Evolutionary conservation across 495 filamentous ascomycete species (phyloP).

Genomic region (Penicillium ochrochloron): DNA sequence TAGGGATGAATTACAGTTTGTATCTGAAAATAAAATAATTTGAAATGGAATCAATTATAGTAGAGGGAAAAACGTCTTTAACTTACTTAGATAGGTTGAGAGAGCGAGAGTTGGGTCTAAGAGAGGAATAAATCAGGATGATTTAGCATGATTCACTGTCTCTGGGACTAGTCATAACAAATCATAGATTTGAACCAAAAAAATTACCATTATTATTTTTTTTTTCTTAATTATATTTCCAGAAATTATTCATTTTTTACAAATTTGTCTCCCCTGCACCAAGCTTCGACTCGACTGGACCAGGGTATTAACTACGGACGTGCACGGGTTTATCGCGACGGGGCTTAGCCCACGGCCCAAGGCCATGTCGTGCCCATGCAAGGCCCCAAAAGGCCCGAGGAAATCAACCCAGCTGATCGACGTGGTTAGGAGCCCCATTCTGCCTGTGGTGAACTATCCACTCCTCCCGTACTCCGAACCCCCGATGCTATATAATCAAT

Average conservation of each 20-base stretch:
- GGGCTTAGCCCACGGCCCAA: constrained; percentile 36
- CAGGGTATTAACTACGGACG: constrained; percentile 32
- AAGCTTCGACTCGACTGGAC: constrained; percentile 24
- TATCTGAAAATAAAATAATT: neutral
- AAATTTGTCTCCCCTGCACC: neutral
- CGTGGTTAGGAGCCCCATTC: constrained; percentile 33
- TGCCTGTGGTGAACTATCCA: neutral
- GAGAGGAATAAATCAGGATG: neutral
- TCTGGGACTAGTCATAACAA: neutral
- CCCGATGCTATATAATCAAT: constrained; percentile 38
- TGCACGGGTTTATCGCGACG: constrained; percentile 36
- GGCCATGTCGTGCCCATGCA: constrained; percentile 9
- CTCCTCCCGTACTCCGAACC: constrained; percentile 17
- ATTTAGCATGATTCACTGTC: neutral
- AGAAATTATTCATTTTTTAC: neutral
- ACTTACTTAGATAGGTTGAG: neutral
- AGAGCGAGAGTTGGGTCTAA: neutral
- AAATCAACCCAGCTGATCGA: constrained; percentile 34
- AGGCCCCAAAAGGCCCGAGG: constrained; percentile 24
- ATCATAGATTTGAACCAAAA: neutral
- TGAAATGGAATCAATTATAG: neutral
- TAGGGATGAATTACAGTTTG: constrained; percentile 5
- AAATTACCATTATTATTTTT: neutral
- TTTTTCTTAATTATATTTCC: neutral
- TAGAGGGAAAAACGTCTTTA: neutral